Conservation (phyloP, 441 rosid species). For the Gossypium trilobum region DNA sequence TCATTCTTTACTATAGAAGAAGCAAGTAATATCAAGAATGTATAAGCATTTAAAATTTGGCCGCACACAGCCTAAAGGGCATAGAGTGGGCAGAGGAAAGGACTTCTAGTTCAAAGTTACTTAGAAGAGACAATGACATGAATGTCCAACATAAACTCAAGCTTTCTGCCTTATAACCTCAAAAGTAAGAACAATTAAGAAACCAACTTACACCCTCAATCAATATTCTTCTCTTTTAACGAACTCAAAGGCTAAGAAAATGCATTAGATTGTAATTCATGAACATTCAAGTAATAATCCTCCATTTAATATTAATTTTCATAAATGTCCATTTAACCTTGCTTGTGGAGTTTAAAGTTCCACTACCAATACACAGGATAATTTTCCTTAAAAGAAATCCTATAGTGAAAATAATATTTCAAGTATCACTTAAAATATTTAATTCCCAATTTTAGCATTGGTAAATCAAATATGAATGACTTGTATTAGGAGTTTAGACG, state of each 20-base stretch:
- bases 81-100: not conserved
- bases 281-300: not conserved
- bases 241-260: not conserved
- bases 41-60: not conserved
- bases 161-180: not conserved
- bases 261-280: not conserved
- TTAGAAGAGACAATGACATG: not conserved
- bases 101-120: not conserved
- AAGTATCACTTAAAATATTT: not conserved
- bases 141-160: not conserved
- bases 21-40: not conserved
- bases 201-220: not conserved
- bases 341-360: not conserved
- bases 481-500: not conserved
- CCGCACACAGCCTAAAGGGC: not conserved
- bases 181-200: not conserved
- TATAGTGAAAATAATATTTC: not conserved
- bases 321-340: not conserved
- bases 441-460: not conserved
- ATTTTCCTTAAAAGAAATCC: not conserved
- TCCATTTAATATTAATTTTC: not conserved
- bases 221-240: not conserved
- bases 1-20: not conserved
- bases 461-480: not conserved
- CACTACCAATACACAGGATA: not conserved